Conservation (phyloP, 2,329 filamentous ascomycete species). For the Pyricularia sp. region DNA sequence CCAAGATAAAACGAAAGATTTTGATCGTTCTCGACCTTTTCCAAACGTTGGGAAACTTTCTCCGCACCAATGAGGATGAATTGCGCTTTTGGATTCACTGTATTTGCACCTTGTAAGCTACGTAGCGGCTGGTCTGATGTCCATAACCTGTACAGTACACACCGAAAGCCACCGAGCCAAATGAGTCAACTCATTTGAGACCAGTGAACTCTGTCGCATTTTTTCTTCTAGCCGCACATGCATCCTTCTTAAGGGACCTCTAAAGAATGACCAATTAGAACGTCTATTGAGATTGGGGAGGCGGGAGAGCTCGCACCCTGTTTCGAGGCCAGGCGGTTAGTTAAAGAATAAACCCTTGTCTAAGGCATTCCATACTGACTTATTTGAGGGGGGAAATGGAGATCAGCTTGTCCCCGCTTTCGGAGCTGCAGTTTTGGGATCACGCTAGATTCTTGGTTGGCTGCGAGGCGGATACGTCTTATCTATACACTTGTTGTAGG, state of each 20-base stretch:
- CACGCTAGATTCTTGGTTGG: neutral
- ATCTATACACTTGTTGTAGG: neutral
- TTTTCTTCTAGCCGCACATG: neutral
- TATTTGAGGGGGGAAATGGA: neutral
- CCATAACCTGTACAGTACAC: neutral
- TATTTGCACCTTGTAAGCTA: neutral
- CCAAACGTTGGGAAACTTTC: neutral
- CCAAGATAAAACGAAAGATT: neutral
- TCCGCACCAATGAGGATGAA: neutral
- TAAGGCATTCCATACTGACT: neutral
- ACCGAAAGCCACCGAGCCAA: neutral
- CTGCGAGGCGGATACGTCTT: neutral
- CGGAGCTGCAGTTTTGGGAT: neutral
- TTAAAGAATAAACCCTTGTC: neutral
- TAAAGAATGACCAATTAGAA: neutral
- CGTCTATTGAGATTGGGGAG: neutral
- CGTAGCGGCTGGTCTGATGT: neutral
- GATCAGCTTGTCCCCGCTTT: neutral
- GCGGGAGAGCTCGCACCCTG: neutral
- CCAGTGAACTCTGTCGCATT: neutral
- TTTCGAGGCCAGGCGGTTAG: neutral
- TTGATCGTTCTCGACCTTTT: neutral
- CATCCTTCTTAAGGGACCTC: neutral
- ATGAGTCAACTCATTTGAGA: neutral
- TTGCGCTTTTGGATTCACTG: neutral